These are phyloP conservation scores for Suillus fuscotomentosus DNA, from an alignment of 768 basidiomycete species.

Conservation along the genomic window DNA sequence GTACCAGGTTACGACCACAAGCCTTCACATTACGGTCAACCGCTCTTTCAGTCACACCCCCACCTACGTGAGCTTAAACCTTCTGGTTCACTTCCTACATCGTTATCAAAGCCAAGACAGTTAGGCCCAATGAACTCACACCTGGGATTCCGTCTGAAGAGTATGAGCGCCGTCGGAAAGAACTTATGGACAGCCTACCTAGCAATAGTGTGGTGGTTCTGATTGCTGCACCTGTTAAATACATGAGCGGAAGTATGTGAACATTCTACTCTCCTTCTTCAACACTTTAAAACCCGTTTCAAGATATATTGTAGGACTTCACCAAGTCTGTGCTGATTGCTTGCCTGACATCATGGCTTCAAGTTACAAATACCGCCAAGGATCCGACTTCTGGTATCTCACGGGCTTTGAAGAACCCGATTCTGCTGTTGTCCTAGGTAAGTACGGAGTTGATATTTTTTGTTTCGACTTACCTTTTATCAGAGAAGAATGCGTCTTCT, in stretches of 20 bases:
- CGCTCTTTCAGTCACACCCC: slow-evolving; percentile 73
- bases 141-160: slow-evolving; percentile 78
- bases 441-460: slow-evolving; percentile 39
- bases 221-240: slow-evolving; percentile 78
- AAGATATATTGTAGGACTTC: slow-evolving; percentile 73
- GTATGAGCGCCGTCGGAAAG: slow-evolving; percentile 68
- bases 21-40: slow-evolving; percentile 81
- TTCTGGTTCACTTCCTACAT: slow-evolving; percentile 3
- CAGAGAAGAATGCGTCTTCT: slow-evolving; percentile 69
- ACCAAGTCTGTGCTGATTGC: slow-evolving; percentile 4
- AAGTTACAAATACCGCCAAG: slow-evolving; percentile 95
- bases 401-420: slow-evolving; percentile 96
- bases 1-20: slow-evolving; percentile 39
- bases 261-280: slow-evolving; percentile 10
- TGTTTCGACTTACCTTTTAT: slow-evolving; percentile 5
- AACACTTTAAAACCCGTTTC: slow-evolving; percentile 12
- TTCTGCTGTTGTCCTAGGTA: slow-evolving; percentile 84
- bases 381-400: slow-evolving; percentile 92
- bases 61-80: slow-evolving; percentile 58
- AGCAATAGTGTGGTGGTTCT: slow-evolving; percentile 73
- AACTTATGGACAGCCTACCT: slow-evolving; percentile 73
- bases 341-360: slow-evolving; percentile 10
- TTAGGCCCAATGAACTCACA: slow-evolving; percentile 68
- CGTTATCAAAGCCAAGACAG: slow-evolving; percentile 28
- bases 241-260: slow-evolving; percentile 76